Evolutionary conservation across 768 basidiomycete species (phyloP).

Genomic region (Lactarius psammicola): DNA sequence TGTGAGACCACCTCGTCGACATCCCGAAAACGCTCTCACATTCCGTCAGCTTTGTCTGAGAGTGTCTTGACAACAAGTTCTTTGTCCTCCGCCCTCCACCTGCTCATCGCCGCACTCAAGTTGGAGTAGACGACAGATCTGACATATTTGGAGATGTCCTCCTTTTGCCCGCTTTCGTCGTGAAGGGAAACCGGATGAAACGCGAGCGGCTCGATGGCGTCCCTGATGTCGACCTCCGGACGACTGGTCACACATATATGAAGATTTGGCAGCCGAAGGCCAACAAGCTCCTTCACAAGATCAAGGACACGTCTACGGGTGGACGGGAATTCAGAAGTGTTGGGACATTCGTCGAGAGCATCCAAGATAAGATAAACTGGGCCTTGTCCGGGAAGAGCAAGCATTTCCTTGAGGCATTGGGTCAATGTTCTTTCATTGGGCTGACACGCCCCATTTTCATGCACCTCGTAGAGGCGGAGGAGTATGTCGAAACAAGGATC

Average conservation of each 20-base stretch:
- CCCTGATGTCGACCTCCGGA: not conserved
- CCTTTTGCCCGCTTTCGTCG: not conserved
- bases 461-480: not conserved
- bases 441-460: not conserved
- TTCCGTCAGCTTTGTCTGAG: not conserved
- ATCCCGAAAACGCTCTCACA: not conserved
- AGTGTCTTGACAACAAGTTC: conserved; percentile 21
- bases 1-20: not conserved
- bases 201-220: not conserved
- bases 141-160: not conserved
- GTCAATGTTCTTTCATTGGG: not conserved
- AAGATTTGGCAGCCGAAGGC: not conserved
- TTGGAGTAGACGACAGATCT: not conserved
- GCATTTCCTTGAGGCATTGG: not conserved
- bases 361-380: conserved; percentile 2
- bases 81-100: conserved; percentile 44
- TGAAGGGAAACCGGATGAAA: not conserved
- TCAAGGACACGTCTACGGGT: conserved; percentile 37
- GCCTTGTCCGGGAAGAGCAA: not conserved
- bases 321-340: conserved; percentile 46
- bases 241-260: not conserved
- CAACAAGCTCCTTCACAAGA: not conserved
- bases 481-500: not conserved
- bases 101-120: conserved; percentile 13
- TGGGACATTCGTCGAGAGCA: conserved; percentile 26